phyloP scores from a whole-genome alignment of 2,329 filamentous ascomycete genomes.

The Verticillium zaregamsianum region DNA sequence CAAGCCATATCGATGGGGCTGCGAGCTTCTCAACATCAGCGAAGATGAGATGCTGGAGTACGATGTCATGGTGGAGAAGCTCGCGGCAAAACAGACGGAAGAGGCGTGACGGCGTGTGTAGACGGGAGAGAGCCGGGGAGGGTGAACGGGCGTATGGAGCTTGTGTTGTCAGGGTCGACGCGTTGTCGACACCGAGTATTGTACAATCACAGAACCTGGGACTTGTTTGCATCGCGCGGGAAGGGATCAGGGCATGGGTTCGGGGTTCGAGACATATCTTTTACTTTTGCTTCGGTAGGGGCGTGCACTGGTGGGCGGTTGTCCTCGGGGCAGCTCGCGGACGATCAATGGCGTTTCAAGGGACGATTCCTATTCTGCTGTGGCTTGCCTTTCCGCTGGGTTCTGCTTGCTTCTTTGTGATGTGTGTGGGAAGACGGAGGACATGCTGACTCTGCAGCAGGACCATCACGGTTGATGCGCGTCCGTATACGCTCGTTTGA shows the following conservation, averaged over 20 bases:
- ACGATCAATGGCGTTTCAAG: background rate
- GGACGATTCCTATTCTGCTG: background rate
- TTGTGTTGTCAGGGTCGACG: background rate
- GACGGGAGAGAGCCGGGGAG: background rate
- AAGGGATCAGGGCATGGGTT: background rate
- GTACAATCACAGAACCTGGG: background rate
- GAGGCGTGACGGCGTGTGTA: background rate
- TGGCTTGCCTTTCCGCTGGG: background rate
- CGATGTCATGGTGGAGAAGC: background rate
- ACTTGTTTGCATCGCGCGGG: background rate
- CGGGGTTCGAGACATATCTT: background rate
- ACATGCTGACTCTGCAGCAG: background rate
- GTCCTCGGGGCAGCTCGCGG: background rate
- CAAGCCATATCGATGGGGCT: background rate
- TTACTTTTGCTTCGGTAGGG: background rate
- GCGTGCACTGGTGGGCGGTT: background rate
- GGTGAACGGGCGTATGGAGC: background rate
- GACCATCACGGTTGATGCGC: no score
- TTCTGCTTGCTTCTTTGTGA: background rate
- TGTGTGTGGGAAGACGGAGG: background rate
- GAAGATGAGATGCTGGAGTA: background rate
- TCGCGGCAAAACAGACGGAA: background rate
- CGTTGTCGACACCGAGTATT: background rate
- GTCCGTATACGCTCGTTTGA: no score
- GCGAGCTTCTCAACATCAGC: background rate